Evolutionary conservation across 805 yeast genomes (phyloP).

Genomic region (Candida jianshihensis): DNA sequence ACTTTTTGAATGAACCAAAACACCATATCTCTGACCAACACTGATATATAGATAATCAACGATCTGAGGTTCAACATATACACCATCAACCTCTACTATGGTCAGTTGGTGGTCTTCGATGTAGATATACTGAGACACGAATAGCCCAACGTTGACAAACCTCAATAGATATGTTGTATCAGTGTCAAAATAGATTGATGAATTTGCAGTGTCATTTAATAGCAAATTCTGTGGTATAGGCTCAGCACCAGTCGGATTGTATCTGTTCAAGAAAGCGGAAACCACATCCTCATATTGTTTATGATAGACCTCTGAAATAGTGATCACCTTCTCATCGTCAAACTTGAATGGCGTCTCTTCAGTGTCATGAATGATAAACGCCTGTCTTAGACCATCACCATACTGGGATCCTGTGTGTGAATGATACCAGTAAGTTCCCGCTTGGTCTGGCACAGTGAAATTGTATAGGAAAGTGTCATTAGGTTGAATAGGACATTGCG

Average conservation of each 20-base stretch:
- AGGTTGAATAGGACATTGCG: conserved; percentile 74
- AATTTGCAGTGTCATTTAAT: conserved; percentile 58
- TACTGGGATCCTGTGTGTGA: conserved; percentile 74
- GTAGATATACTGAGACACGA: conserved; percentile 64
- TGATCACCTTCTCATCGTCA: conserved; percentile 54
- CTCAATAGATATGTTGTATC: conserved; percentile 59
- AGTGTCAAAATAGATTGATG: conserved; percentile 47
- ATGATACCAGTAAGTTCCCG: conserved; percentile 82
- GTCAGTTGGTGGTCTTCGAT: conserved; percentile 68
- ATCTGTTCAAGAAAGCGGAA: conserved; percentile 47
- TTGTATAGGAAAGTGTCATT: conserved; percentile 63
- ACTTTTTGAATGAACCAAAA: conserved; percentile 52
- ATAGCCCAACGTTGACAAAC: conserved; percentile 60
- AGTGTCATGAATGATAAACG: conserved; percentile 56
- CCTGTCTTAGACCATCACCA: conserved; percentile 70
- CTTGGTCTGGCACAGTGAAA: conserved; percentile 60
- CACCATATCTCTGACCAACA: conserved; percentile 78
- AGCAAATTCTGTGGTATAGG: conserved; percentile 66
- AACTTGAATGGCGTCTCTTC: conserved; percentile 43
- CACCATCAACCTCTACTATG: conserved; percentile 72
- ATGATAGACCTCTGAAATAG: conserved; percentile 62
- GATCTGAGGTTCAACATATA: conserved; percentile 49
- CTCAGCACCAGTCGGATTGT: conserved; percentile 81
- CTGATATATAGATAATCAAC: conserved; percentile 55
- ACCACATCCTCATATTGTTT: conserved; percentile 39